Evolutionary conservation across 768 basidiomycete genomes (phyloP), one percentile per base, ranked within the genome.

Genomic region (Fomitopsis serialis): DNA sequence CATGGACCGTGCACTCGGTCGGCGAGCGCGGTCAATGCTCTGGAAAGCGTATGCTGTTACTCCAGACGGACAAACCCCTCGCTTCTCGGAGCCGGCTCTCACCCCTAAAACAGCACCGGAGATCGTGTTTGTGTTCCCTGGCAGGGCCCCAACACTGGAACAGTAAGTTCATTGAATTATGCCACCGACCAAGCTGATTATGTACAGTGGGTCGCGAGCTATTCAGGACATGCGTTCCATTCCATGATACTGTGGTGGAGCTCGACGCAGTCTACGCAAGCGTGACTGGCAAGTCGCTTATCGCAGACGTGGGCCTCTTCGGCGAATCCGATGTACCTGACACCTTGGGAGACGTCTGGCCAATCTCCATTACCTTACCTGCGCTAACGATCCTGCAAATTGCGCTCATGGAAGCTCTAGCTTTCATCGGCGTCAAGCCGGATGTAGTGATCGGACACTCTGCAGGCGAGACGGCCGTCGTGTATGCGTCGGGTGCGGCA

Each of bases 351-450:
- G 52, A 58, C 12, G 46, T 58, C 1, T 70, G 69, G 69, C 63
- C 68, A 2, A 71, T 75, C 9, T 58, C 66, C 1, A 49, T 75
- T 10, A 75, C 68, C 12, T 63, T 78, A 3, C 75, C 76, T 2
- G 63, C 75, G 1, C 56, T 78, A 19, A 62, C 73, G 1, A 76
- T 78, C 57, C 55, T 77, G 45, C 78, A 79, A 54, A 72, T 79
- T 12, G 78, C 76, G 0, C 53, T 77, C 5, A 68, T 70, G 54
- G 77, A 79, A 42, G 65, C 74, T 2, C 57, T 78, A 0, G 53
- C 54, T 1, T 63, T 65, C 40, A 40, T 76, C 17, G 71, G 72
- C 9, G 50, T 76, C 34, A 53, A 50, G 10, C 74, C 78, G 0
- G 68, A 74, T 40, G 61, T 64, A 11, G 62, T 78, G 13, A 45